phyloP scores from a whole-genome alignment of 2,329 filamentous ascomycete genomes.

The Passalora sequoiae region DNA sequence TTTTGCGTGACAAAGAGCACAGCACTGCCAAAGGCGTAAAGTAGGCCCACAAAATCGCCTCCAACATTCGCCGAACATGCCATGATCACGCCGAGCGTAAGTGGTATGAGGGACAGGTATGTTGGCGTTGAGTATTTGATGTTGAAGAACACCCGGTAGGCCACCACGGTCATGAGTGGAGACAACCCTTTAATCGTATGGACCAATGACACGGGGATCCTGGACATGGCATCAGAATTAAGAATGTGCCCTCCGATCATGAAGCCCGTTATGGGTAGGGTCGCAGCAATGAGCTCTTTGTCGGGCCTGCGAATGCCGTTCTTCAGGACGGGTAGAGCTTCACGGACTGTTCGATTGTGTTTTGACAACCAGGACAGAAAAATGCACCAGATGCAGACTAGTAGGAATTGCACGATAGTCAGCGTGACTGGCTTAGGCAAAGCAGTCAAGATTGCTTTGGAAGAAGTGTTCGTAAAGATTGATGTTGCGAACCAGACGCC shows the following conservation, averaged over 20 bases:
- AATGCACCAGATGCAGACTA: constrained; percentile 84
- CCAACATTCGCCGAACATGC: constrained; percentile 91
- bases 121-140: constrained; percentile 83
- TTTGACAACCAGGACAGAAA: constrained; percentile 70
- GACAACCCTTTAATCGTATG: constrained; percentile 98
- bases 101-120: constrained; percentile 68
- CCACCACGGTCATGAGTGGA: constrained; percentile 88
- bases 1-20: constrained; percentile 97
- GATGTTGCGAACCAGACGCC: constrained; percentile 92
- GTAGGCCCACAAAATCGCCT: constrained; percentile 82
- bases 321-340: constrained; percentile 69
- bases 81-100: constrained; percentile 91
- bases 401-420: constrained; percentile 87
- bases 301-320: constrained; percentile 78
- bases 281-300: constrained; percentile 75
- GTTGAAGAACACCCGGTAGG: constrained; percentile 82
- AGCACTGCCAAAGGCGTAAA: constrained; percentile 83
- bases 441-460: constrained; percentile 90
- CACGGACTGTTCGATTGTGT: constrained; percentile 65
- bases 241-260: constrained; percentile 91
- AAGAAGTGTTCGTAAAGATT: constrained; percentile 93
- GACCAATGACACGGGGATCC: constrained; percentile 92
- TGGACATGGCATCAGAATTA: constrained; percentile 86
- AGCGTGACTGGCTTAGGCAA: constrained; percentile 87
- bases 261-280: constrained; percentile 85